Percentiles rank a stretch among this genome's conserved stretches.
Evolutionary conservation across 495 filamentous ascomycete genomes (phyloP).

Genomic region (Aspergillus affinis): DNA sequence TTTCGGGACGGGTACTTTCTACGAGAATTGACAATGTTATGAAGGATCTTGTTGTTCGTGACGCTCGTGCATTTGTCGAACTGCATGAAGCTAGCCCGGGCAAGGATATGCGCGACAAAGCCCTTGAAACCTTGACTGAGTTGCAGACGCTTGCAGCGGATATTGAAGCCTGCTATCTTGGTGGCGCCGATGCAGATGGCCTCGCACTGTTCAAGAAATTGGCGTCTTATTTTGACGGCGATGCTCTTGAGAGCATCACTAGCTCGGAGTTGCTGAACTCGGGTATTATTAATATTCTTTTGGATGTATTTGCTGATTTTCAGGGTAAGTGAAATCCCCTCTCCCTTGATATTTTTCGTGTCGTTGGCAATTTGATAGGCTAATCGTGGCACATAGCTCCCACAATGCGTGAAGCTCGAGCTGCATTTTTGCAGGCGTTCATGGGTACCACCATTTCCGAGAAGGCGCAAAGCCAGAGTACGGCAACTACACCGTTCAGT

Average conservation of each 20-base stretch:
- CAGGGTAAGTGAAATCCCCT: conserved; percentile 31
- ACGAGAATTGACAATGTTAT: conserved; percentile 57
- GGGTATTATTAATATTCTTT: conserved; percentile 77
- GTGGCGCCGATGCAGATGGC: conserved; percentile 47
- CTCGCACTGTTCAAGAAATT: conserved; percentile 69
- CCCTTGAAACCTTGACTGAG: conserved; percentile 68
- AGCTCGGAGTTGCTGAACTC: conserved; percentile 93
- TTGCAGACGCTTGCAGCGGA: conserved; percentile 69
- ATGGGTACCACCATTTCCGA: conserved; percentile 71
- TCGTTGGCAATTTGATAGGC: background rate
- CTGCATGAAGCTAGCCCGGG: conserved; percentile 75
- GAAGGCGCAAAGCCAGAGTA: conserved; percentile 59
- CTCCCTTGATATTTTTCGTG: conserved; percentile 6
- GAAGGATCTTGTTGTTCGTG: conserved; percentile 69
- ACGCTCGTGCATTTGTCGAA: conserved; percentile 80
- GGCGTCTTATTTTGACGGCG: conserved; percentile 84
- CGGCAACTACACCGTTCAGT: conserved; percentile 80
- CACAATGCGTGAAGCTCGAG: conserved; percentile 60
- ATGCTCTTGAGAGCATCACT: conserved; percentile 90
- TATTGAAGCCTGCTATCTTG: conserved; percentile 67
- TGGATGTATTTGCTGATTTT: conserved; percentile 75
- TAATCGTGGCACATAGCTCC: conserved; percentile 10
- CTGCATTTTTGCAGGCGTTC: conserved; percentile 91
- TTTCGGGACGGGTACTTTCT: conserved; percentile 43
- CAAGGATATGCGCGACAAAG: conserved; percentile 72